Evolutionary conservation across 805 yeast genomes (phyloP), one percentile per base, ranked within the genome.

Genomic region (Nakazawaea populi): DNA sequence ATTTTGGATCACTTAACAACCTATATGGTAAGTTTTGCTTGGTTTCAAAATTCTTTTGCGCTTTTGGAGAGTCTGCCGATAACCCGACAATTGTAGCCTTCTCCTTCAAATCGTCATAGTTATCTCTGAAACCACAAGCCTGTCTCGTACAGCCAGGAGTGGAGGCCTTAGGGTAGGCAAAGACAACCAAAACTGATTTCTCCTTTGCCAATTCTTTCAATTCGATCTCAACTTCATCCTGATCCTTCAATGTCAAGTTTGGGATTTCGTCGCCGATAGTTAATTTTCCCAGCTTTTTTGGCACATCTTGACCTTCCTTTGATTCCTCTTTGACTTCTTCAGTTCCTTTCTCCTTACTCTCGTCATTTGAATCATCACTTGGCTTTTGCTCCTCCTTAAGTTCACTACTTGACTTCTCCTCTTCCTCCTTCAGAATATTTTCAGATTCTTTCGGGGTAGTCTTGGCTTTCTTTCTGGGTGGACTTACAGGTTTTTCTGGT

Each of bases 101-200:
- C 38, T 77, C 69, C 44, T 72, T 65, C 59, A 87, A 76, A 41
- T 75, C 71, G 2, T 75, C 72, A 64, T 70, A 83, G 58, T 80
- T 80, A 56, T 80, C 83, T 59, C 94, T 82, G 65, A 86, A 94
- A 0, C 97, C 97, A 64, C 87, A 79, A 2, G 91, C 97, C 69
- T 92, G 99, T 59, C 89, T 79, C 1, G 99, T 92, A 68, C 99
- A 94, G 3, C 99, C 99, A 1, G 97, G 96, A 0, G 98, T 92
- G 29, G 86, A 82, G 0, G 98, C 98, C 62, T 77, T 85, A 49
- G 98, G 98, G 63, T 91, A 92, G 18, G 96, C 87, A 67, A 84
- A 81, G 29, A 81, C 70, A 24, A 83, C 71, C 31, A 83, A 74
- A 11, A 80, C 67, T 18, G 71, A 66, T 37, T 77, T 52, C 6